Evolutionary conservation across 225 moss, liverwort and hornwort species (phyloP), one percentile per base, ranked within the genome.

Genomic region (Ulota crispa): DNA sequence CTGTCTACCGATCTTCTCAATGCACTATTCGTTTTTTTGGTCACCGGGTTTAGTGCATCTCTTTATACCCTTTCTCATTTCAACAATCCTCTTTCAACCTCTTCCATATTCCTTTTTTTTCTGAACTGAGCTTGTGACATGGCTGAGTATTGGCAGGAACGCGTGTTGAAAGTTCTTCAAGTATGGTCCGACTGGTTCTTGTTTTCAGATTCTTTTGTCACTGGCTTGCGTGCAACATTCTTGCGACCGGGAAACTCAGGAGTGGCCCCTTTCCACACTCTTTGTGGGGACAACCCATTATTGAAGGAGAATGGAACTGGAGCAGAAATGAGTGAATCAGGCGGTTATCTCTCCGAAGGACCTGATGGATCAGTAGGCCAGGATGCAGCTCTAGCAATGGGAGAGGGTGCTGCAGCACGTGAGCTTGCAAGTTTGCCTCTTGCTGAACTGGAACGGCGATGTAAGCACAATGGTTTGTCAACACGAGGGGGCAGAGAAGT

Each of bases 141-240:
- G 59, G 72, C 6, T 86, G 85, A 74, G 47, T 55, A 72, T 84
- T 86, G 73, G 85, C 99, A 99, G 99, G 99, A 99, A 88, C 95
- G 99, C 27, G 99, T 99, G 42, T 72, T 99, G 85, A 99, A 99
- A 91, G 94, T 96, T 61, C 90, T 99, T 39, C 99, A 99, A 83
- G 96, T 99, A 60, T 99, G 99, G 99, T 92, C 99, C 57, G 99
- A 99, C 82, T 99, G 99, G 99, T 99, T 99, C 89, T 85, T 99
- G 61, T 99, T 99, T 86, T 99, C 99, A 89, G 99, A 99, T 86
- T 93, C 99, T 31, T 99, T 92, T 82, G 94, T 99, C 69, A 93
- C 92, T 87, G 99, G 99, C 54, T 87, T 99, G 86, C 92, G 99
- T 81, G 96, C 96, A 73, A 96, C 99, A 67, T 99, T 99, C 76